Conservation (phyloP, 2,329 filamentous ascomycete genomes). For the Neofusicoccum laricinum region DNA sequence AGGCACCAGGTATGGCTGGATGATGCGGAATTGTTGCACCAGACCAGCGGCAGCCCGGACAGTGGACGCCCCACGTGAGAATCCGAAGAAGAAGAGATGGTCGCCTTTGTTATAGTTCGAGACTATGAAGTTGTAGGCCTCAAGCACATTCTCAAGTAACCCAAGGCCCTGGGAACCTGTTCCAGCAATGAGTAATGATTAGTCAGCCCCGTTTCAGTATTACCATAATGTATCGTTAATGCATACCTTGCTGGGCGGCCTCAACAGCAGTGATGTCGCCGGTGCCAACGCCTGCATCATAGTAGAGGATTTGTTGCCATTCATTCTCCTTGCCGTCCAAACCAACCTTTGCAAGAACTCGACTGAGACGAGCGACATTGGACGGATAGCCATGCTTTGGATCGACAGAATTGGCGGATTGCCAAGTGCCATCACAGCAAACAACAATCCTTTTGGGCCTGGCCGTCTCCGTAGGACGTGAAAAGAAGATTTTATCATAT, state of each 20-base stretch:
- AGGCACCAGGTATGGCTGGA: slow-evolving; percentile 45
- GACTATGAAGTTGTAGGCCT: slow-evolving; percentile 51
- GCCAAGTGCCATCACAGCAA: slow-evolving; percentile 37
- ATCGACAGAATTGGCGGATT: slow-evolving; percentile 6
- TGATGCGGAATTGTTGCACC: slow-evolving; percentile 46
- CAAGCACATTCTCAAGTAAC: slow-evolving; percentile 46
- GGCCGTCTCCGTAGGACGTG: background rate
- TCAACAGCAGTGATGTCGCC: background rate
- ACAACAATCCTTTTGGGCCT: slow-evolving; percentile 26
- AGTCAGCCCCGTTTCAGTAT: too few species aligned
- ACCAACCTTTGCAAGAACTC: slow-evolving; percentile 49
- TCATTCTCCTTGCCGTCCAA: slow-evolving; percentile 40
- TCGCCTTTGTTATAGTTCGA: slow-evolving; percentile 50
- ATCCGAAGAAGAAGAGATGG: slow-evolving; percentile 41
- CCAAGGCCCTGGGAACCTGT: slow-evolving; percentile 20
- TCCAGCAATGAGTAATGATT: too few species aligned
- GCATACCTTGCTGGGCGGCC: background rate
- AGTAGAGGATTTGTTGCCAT: slow-evolving; percentile 48
- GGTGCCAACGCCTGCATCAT: slow-evolving; percentile 49
- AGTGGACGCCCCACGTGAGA: slow-evolving; percentile 45
- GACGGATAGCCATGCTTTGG: slow-evolving; percentile 35
- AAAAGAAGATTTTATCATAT: background rate
- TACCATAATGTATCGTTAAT: too few species aligned
- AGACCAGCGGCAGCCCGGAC: slow-evolving; percentile 40
- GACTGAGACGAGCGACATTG: slow-evolving; percentile 50